Conservation (phyloP, 441 rosid genomes). For the Rhodomyrtus psidioides region DNA sequence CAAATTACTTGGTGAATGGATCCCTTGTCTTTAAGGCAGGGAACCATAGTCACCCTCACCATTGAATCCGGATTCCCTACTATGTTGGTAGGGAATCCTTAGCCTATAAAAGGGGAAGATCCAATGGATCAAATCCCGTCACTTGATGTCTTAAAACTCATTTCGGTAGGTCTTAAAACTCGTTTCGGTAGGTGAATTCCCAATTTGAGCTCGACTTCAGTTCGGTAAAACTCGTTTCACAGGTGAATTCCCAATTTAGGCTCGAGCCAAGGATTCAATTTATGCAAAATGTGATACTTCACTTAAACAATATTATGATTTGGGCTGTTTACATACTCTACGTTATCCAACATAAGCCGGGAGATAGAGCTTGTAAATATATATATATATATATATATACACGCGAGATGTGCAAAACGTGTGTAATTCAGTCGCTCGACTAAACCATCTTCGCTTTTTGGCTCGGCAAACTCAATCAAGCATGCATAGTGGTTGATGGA, state of each 20-base stretch:
- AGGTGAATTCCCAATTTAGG: background rate
- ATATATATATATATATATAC: too few relatives aligned
- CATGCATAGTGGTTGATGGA: background rate
- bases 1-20: too few relatives aligned
- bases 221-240: background rate
- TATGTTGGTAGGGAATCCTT: too few relatives aligned
- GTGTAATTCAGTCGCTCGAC: background rate
- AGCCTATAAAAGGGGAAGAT: too few relatives aligned
- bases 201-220: background rate
- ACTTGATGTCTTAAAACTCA: background rate
- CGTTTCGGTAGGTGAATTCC: background rate
- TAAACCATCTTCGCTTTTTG: too few relatives aligned
- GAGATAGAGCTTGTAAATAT: background rate
- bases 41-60: too few relatives aligned
- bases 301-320: background rate
- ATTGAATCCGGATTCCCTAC: too few relatives aligned
- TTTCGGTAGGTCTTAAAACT: background rate
- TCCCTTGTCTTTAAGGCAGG: too few relatives aligned
- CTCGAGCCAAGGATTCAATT: background rate
- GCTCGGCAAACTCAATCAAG: background rate
- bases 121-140: too few relatives aligned
- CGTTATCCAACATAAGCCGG: fast-evolving
- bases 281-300: too few relatives aligned
- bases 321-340: background rate
- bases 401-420: background rate